These are phyloP conservation scores for Comarum palustre DNA, from an alignment of 306 rosid genomes.

Conservation along the genomic window DNA sequence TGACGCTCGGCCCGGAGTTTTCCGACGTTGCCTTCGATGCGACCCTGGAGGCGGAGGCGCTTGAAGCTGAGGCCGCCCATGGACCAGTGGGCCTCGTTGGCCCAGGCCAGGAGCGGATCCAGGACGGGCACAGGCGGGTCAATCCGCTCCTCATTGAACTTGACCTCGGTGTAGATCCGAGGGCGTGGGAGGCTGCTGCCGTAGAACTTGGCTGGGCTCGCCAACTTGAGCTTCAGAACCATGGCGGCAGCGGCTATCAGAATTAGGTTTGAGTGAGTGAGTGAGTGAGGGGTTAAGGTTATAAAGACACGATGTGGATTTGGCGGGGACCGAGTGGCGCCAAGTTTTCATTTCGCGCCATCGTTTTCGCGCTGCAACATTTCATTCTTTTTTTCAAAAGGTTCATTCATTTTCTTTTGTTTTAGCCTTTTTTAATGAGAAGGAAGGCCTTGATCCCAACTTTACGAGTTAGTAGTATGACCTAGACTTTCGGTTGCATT, in stretches of 20 bases:
- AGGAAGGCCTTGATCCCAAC: too few species aligned
- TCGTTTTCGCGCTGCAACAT: too few species aligned
- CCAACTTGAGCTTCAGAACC: constrained; percentile 48
- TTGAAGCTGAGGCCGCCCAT: constrained; percentile 82
- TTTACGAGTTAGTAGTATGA: too few species aligned
- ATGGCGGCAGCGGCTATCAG: constrained; percentile 1
- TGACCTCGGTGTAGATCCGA: constrained; percentile 64
- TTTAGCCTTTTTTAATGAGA: too few species aligned
- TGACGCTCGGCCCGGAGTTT: constrained; percentile 61
- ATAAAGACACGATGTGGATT: too few species aligned
- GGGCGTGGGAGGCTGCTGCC: constrained; percentile 92
- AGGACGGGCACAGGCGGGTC: constrained; percentile 59
- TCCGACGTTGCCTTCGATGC: constrained; percentile 65
- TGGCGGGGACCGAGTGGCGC: too few species aligned
- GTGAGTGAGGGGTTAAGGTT: too few species aligned
- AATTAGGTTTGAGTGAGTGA: too few species aligned
- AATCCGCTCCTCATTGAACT: constrained; percentile 56
- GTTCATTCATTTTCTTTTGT: too few species aligned
- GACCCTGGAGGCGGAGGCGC: constrained; percentile 76
- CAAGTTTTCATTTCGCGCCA: too few species aligned
- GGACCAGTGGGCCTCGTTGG: constrained; percentile 92
- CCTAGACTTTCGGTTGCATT: too few species aligned
- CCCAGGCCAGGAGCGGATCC: constrained; percentile 67
- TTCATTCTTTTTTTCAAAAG: too few species aligned
- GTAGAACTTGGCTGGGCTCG: constrained; percentile 72